phyloP scores from a whole-genome alignment of 2,329 filamentous ascomycete species.

The Oidium heveae region DNA sequence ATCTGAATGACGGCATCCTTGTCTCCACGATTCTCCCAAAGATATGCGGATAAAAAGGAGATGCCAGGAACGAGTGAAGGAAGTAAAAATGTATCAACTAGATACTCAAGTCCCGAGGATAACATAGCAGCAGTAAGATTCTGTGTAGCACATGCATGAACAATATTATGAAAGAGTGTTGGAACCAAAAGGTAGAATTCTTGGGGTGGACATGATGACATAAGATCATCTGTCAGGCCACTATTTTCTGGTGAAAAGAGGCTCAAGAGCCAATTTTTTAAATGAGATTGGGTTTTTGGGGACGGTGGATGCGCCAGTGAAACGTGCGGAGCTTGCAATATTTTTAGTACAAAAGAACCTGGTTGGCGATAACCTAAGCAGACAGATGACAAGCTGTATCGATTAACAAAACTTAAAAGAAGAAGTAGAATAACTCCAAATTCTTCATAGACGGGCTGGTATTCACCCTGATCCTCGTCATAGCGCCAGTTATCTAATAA shows the following conservation, averaged over 20 bases:
- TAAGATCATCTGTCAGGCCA: conserved; percentile 53
- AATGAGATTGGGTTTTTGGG: conserved; percentile 33
- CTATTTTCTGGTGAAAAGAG: conserved; percentile 51
- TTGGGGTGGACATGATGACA: conserved; percentile 59
- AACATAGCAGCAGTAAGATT: conserved; percentile 42
- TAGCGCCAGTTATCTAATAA: conserved; percentile 59
- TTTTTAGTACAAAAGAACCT: conserved; percentile 42
- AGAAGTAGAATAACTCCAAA: conserved; percentile 56
- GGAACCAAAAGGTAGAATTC: conserved; percentile 61
- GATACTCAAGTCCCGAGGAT: conserved; percentile 52
- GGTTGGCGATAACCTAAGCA: conserved; percentile 34
- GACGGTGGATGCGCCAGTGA: conserved; percentile 29
- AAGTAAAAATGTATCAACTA: conserved; percentile 59
- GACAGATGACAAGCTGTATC: conserved; percentile 38
- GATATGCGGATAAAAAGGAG: conserved; percentile 42
- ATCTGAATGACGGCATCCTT: conserved; percentile 46
- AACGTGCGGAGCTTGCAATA: conserved; percentile 33
- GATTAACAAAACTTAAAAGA: conserved; percentile 47
- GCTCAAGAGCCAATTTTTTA: conserved; percentile 52
- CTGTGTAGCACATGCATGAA: conserved; percentile 40
- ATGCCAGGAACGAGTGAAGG: conserved; percentile 53
- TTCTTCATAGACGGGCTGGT: conserved; percentile 67
- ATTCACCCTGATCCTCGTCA: conserved; percentile 63
- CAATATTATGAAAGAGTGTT: conserved; percentile 50
- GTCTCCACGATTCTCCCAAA: conserved; percentile 40